Percentiles rank a stretch among this genome's conserved stretches.
Evolutionary conservation across 75 land plant species (phyloP).

Genomic region (Cryptomeria japonica): DNA sequence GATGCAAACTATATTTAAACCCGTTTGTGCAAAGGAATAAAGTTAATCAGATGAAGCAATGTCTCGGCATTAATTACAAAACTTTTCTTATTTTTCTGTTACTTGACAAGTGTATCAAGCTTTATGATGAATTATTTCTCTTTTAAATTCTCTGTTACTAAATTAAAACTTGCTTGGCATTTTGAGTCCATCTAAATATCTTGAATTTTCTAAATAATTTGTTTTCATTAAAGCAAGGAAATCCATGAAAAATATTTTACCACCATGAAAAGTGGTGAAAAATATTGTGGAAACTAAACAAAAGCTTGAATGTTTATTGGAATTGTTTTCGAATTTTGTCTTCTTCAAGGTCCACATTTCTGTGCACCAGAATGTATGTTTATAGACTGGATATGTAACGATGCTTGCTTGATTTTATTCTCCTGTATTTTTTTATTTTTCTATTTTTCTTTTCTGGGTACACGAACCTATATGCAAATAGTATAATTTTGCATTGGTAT

Average conservation of each 20-base stretch:
- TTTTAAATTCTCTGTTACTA: too few relatives aligned
- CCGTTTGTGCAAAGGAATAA: too few relatives aligned
- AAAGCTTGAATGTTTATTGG: not conserved
- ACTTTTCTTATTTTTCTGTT: not conserved
- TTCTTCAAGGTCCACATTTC: not conserved
- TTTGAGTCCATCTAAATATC: not conserved
- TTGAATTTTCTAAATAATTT: too few relatives aligned
- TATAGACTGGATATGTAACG: too few relatives aligned
- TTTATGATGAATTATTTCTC: too few relatives aligned
- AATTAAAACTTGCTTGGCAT: not conserved
- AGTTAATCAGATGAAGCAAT: not conserved
- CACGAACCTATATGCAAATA: not conserved
- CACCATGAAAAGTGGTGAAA: not conserved
- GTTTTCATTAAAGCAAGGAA: not conserved
- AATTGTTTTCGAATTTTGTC: not conserved
- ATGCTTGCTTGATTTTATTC: not conserved
- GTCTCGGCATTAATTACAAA: not conserved
- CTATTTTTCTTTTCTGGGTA: not conserved
- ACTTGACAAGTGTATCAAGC: not conserved
- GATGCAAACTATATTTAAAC: too few relatives aligned
- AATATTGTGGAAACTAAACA: not conserved
- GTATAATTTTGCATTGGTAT: not conserved
- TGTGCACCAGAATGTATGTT: not conserved
- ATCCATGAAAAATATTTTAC: not conserved
- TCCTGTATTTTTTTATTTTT: not conserved